Conservation (phyloP, 371 early-diverging fungal genomes). For the Blastocladiella emersonii region DNA sequence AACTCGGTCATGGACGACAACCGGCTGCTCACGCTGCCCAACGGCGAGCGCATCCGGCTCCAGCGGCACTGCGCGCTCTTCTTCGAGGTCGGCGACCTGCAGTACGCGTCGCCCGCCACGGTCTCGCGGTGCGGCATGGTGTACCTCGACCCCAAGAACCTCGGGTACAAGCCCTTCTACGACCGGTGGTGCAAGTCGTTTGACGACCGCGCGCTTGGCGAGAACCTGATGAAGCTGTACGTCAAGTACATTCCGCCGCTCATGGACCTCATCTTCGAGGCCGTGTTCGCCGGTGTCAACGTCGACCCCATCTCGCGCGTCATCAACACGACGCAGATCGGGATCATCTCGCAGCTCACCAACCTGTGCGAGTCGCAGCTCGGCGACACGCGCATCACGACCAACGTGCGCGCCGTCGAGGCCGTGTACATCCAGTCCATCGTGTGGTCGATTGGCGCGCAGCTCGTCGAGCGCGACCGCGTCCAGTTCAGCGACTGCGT, state of each 20-base stretch:
- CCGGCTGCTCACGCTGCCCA: slow-evolving; percentile 37
- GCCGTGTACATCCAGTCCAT: slow-evolving; percentile 31
- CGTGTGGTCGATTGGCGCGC: slow-evolving; percentile 37
- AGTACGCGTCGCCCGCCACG: slow-evolving; percentile 48
- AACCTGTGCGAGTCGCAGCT: slow-evolving; percentile 26
- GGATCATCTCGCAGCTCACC: slow-evolving; percentile 31
- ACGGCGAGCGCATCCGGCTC: slow-evolving; percentile 47
- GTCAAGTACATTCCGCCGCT: slow-evolving; percentile 27
- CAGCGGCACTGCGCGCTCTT: slow-evolving; percentile 38
- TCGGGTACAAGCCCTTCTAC: slow-evolving; percentile 33
- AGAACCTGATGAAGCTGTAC: slow-evolving; percentile 22
- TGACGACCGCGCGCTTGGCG: slow-evolving; percentile 22
- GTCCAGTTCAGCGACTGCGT: slow-evolving; percentile 31
- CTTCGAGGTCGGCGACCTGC: slow-evolving; percentile 44
- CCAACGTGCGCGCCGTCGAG: slow-evolving; percentile 22
- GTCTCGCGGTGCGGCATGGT: slow-evolving; percentile 51
- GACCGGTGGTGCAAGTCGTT: slow-evolving; percentile 28
- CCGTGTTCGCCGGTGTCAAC: slow-evolving; percentile 29
- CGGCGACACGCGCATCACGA: slow-evolving; percentile 21
- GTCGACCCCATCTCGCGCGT: slow-evolving; percentile 28
- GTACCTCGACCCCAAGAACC: slow-evolving; percentile 40
- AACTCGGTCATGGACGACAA: slow-evolving; percentile 53
- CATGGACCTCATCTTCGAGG: slow-evolving; percentile 32
- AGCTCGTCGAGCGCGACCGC: slow-evolving; percentile 32
- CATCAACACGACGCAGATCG: slow-evolving; percentile 28